Conservation (phyloP, 257 asterid genomes). For the Nicotiana tomentosiformis region DNA sequence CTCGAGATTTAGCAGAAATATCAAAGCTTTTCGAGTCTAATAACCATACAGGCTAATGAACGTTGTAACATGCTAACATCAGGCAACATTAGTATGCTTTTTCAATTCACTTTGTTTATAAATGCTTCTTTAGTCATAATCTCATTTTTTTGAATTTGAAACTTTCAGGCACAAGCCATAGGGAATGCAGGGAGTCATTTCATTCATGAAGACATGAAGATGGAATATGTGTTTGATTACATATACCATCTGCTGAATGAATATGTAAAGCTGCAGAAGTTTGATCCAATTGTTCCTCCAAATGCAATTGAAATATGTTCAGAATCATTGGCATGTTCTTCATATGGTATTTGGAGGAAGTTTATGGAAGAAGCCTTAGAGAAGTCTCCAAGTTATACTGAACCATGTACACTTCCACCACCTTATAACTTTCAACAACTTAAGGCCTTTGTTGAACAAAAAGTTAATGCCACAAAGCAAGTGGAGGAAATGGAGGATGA, state of each 20-base stretch:
- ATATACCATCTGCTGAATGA: slow-evolving; percentile 10
- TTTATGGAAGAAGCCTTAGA: slow-evolving; percentile 1
- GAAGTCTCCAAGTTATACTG: background rate
- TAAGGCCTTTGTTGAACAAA: background rate
- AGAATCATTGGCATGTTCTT: slow-evolving; percentile 2
- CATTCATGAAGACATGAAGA: slow-evolving; percentile 7
- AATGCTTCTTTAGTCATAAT: background rate
- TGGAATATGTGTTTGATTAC: slow-evolving; percentile 6
- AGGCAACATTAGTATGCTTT: background rate
- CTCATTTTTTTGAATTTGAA: background rate
- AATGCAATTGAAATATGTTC: slow-evolving; percentile 10
- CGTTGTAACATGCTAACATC: no score
- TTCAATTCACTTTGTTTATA: background rate
- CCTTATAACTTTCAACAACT: slow-evolving; percentile 1
- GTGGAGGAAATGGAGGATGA: slow-evolving; percentile 3
- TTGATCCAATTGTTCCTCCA: slow-evolving; percentile 8
- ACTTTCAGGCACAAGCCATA: background rate
- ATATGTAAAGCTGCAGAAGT: slow-evolving; percentile 9
- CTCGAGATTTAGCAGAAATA: no score
- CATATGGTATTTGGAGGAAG: slow-evolving; percentile 2
- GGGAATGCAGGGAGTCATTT: slow-evolving; percentile 8
- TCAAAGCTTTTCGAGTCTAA: no score
- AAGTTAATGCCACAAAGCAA: background rate
- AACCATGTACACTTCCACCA: slow-evolving; percentile 10
- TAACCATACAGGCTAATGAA: no score